Evolutionary conservation across 2,329 filamentous ascomycete species (phyloP).

Genomic region (Aspergillus ochraceoroseus): DNA sequence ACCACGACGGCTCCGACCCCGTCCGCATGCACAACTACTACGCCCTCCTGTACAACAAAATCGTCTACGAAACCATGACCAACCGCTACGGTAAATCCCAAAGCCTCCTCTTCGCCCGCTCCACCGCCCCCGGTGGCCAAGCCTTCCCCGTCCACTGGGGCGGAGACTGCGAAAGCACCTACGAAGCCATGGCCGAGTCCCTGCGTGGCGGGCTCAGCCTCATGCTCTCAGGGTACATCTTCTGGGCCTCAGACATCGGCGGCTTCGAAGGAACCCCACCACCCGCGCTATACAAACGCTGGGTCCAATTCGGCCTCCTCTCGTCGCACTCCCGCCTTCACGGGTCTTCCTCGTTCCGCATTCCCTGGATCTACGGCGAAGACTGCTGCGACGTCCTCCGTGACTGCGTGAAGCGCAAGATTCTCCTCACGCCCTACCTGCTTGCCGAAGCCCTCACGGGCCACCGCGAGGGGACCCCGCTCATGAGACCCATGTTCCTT

Average conservation of each 20-base stretch:
- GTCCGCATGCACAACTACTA: conserved; percentile 73
- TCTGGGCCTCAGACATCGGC: conserved; percentile 67
- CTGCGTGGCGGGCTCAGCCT: conserved; percentile 61
- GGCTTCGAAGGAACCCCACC: conserved; percentile 65
- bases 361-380: conserved; percentile 68
- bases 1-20: conserved; percentile 58
- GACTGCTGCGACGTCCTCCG: conserved; percentile 57
- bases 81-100: conserved; percentile 48
- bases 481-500: conserved; percentile 62
- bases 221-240: conserved; percentile 60
- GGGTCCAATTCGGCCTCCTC: conserved; percentile 70
- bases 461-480: conserved; percentile 53
- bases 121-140: conserved; percentile 64
- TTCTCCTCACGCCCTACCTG: conserved; percentile 56
- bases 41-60: conserved; percentile 66
- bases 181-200: conserved; percentile 68
- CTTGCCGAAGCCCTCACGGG: conserved; percentile 51
- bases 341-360: conserved; percentile 64
- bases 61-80: conserved; percentile 63
- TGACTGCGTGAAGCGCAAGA: conserved; percentile 52
- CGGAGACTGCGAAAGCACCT: conserved; percentile 69
- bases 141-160: conserved; percentile 68
- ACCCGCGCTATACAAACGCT: conserved; percentile 69
- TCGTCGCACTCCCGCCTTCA: conserved; percentile 67
- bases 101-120: conserved; percentile 63